Conservation (phyloP, 768 basidiomycete species). For the Agrocybe pediades region DNA sequence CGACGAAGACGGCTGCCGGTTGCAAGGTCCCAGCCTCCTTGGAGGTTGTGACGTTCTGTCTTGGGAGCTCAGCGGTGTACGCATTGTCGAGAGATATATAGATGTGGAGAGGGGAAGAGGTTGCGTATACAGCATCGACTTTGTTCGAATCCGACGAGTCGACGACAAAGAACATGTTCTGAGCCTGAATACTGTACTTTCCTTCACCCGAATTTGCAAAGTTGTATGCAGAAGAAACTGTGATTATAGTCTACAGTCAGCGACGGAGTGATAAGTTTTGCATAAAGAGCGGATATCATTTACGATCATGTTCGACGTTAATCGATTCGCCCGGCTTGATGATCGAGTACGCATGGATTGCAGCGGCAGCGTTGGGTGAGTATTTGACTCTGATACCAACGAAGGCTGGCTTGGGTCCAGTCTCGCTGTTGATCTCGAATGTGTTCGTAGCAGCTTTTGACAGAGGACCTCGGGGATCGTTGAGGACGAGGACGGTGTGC, state of each 20-base stretch:
- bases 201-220: constrained; percentile 42
- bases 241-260: constrained; percentile 30
- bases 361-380: constrained; percentile 33
- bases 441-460: constrained; percentile 42
- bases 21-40: constrained; percentile 12
- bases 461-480: constrained; percentile 43
- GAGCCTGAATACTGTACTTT: constrained; percentile 40
- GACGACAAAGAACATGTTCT: constrained; percentile 43
- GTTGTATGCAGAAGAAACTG: constrained; percentile 40
- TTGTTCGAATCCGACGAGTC: constrained; percentile 24
- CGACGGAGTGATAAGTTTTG: not conserved
- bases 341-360: constrained; percentile 33
- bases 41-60: not conserved
- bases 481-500: constrained; percentile 48
- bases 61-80: constrained; percentile 27
- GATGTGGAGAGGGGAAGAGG: constrained; percentile 25
- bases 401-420: constrained; percentile 39
- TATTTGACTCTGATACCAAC: constrained; percentile 49
- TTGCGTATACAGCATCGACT: constrained; percentile 34
- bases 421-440: constrained; percentile 37
- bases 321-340: constrained; percentile 41
- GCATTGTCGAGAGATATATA: constrained; percentile 26
- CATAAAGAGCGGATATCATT: constrained; percentile 12
- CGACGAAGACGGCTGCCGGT: constrained; percentile 37
- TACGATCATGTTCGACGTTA: constrained; percentile 40